Evolutionary conservation across 2,329 filamentous ascomycete species (phyloP), one percentile per base, ranked within the genome.

Genomic region (Leptodontidium sp.): DNA sequence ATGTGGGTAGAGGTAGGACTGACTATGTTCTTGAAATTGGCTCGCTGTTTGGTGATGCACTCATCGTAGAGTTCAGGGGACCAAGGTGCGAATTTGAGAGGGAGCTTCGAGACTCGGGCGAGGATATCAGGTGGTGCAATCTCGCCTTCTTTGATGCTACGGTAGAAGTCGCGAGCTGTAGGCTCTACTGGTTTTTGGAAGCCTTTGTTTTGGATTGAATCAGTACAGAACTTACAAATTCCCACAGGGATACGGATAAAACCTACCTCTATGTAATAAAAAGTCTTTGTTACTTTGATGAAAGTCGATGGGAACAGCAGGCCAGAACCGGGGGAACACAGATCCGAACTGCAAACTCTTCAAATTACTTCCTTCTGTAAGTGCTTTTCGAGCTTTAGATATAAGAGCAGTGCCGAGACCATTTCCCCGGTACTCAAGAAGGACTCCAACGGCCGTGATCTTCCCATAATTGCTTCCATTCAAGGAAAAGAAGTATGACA

Each of bases 301-400:
- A 40, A 84, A 73, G 61, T 82, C 79, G 1, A 75, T 73, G 2
- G 82, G 82, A 3, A 84, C 77, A 2, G 80, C 81, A 5, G 82
- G 82, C 80, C 82, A 84, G 68, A 84, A 81, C n/a, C 82, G 76
- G 40, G 83, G 83, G 52, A 82, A 82, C 2, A 71, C 67, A 29
- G 77, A 79, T 14, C 77, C 76, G 24, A 80, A 73, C 6, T 66
- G 68, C 12, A 79, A 67, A 45, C 70, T 67, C 45, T 66, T 68
- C 14, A 75, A 57, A 8, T 53, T 21, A 43, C 66, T 74, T 71
- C 61, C 75, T 77, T 35, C 75, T 32, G 79, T 69, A 6, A 77
- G 72, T n/a, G 77, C 61, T 26, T n/a, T 53, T 14, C 32, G 58
- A 14, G 71, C 73, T 65, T 77, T 77, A 29, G 68, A 72, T 1